A percentile compares a stretch with the other conserved stretches of the same genome.
Evolutionary conservation across 345 rosid genomes (phyloP).

Genomic region (Lepidium africanum): DNA sequence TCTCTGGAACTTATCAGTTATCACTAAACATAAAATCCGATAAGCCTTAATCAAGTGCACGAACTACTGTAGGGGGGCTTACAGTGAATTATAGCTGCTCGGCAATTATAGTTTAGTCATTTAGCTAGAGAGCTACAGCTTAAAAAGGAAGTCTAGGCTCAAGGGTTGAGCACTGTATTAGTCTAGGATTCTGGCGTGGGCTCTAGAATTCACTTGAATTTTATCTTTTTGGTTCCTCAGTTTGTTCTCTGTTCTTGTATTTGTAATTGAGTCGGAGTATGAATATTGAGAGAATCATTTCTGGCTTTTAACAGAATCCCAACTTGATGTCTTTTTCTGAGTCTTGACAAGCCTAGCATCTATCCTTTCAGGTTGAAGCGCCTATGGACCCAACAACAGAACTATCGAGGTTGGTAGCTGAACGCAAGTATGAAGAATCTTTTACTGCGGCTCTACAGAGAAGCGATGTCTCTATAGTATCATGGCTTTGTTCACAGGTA

Average conservation of each 20-base stretch:
- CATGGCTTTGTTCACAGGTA: slow-evolving; percentile 94
- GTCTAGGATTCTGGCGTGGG: not conserved
- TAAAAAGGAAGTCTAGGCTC: not conserved
- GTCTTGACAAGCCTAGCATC: not conserved
- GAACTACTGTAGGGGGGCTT: not conserved
- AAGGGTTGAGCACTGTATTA: not conserved
- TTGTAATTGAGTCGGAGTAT: not conserved
- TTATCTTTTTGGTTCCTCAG: not conserved
- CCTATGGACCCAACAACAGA: slow-evolving; percentile 73
- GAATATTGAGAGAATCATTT: not conserved
- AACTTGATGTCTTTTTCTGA: not conserved
- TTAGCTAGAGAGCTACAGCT: not conserved
- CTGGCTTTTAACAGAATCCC: not conserved
- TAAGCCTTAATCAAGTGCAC: not conserved
- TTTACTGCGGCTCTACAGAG: slow-evolving; percentile 67
- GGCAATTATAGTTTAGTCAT: not conserved
- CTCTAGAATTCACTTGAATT: too few relatives aligned
- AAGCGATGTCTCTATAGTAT: slow-evolving; percentile 70
- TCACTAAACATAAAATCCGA: not conserved
- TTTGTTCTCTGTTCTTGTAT: not conserved
- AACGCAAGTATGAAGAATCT: slow-evolving; percentile 72
- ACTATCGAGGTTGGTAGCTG: slow-evolving; percentile 54
- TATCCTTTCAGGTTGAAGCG: slow-evolving; percentile 45
- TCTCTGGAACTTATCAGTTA: not conserved
- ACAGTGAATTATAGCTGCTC: not conserved